Conservation (phyloP, 73 alveolate genomes). For the Symbiodinium pilosum region DNA sequence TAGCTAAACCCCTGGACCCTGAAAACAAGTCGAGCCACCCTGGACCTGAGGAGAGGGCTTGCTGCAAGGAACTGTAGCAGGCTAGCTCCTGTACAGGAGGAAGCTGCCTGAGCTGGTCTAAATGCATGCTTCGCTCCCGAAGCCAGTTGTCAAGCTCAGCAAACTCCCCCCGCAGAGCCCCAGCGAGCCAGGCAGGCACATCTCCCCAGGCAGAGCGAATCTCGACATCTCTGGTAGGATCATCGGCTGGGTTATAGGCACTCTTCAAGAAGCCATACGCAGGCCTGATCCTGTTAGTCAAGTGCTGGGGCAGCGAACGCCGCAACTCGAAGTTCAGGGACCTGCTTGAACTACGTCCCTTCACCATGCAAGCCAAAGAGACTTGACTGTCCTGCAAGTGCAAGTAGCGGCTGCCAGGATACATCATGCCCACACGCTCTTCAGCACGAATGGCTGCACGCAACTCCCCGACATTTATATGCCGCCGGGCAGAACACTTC, state of each 20-base stretch:
- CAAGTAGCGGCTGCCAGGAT: background rate
- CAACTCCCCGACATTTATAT: background rate
- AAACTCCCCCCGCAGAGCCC: background rate
- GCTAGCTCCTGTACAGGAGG: background rate
- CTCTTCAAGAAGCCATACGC: background rate
- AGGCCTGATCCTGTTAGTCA: background rate
- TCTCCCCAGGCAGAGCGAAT: background rate
- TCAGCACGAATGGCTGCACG: background rate
- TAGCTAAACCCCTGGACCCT: slow-evolving; percentile 12
- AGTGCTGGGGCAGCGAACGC: background rate
- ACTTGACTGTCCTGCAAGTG: background rate
- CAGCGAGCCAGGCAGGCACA: background rate
- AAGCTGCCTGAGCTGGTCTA: background rate
- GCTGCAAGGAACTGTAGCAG: background rate
- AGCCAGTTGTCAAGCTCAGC: background rate
- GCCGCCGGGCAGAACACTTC: background rate
- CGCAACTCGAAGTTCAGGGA: background rate
- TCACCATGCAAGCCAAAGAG: background rate
- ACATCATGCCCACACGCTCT: background rate
- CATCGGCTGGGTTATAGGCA: background rate
- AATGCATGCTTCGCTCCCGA: background rate
- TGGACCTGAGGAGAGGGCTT: background rate
- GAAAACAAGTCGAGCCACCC: slow-evolving; percentile 40
- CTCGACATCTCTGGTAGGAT: background rate
- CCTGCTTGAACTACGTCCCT: background rate